phyloP scores from a whole-genome alignment of 768 basidiomycete species.

The Agrocybe chaxingu region DNA sequence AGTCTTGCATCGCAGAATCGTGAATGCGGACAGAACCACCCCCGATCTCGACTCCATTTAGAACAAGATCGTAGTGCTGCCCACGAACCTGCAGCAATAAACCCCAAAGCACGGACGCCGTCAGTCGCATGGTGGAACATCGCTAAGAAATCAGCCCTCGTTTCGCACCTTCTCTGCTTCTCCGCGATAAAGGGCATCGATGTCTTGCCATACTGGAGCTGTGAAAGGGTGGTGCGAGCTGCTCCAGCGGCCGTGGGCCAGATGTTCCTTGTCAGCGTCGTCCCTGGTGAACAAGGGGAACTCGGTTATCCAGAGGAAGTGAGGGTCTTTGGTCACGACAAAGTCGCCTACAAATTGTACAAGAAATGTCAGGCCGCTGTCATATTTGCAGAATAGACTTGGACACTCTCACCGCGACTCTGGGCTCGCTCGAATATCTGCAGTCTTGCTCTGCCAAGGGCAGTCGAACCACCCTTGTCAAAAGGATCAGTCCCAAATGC shows the following conservation, averaged over 20 bases:
- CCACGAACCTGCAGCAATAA: slow-evolving; percentile 66
- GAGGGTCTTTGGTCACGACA: slow-evolving; percentile 52
- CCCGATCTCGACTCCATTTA: slow-evolving; percentile 92
- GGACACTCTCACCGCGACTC: slow-evolving; percentile 45
- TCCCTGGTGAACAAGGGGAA: slow-evolving; percentile 88
- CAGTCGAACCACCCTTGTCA: slow-evolving; percentile 80
- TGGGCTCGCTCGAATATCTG: slow-evolving; percentile 67
- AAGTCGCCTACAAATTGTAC: slow-evolving; percentile 47
- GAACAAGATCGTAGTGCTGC: slow-evolving; percentile 93
- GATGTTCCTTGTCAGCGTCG: slow-evolving; percentile 83
- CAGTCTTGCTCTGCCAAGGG: slow-evolving; percentile 68
- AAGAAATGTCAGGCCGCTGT: slow-evolving; percentile 10
- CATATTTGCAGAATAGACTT: slow-evolving; percentile 5
- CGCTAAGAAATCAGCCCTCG: neutral
- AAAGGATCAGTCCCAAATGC: slow-evolving; percentile 13
- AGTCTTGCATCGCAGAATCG: slow-evolving; percentile 82
- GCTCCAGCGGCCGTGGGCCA: slow-evolving; percentile 87
- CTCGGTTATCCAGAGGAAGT: slow-evolving; percentile 95
- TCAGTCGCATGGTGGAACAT: slow-evolving; percentile 5
- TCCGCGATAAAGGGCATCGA: slow-evolving; percentile 71
- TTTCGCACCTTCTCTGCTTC: slow-evolving; percentile 52
- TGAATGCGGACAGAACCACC: slow-evolving; percentile 94
- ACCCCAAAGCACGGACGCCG: slow-evolving; percentile 5
- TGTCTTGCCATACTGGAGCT: slow-evolving; percentile 90
- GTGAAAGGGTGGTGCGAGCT: slow-evolving; percentile 96